Evolutionary conservation across 1,139 yeast species (phyloP), one percentile per base, ranked within the genome.

Genomic region (Scheffersomyces titani): DNA sequence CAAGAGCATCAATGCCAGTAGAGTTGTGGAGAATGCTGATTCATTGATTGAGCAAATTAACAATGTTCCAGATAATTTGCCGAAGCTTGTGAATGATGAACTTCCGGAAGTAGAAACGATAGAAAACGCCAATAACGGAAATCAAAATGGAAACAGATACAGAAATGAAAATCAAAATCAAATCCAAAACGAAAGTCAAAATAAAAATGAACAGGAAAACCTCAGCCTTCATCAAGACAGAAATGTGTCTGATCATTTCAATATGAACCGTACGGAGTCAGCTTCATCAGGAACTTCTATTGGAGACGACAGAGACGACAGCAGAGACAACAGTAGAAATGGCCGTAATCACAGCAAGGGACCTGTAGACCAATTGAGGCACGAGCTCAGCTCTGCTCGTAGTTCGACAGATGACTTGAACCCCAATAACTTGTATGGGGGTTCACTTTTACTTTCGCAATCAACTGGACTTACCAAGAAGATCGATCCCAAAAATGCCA

Each of bases 401-500:
- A 70, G 72, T 55, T 73, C 78, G 0, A 63, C 70, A 1, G 78
- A 73, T 18, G 78, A 75, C 47, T 65, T 74, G 9, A 64, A 62
- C 19, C 63, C 73, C 3, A 70, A 68, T 51, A 77, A 77, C 59
- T 56, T 78, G 53, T 80, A 79, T 58, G 82, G 83, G 1, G 83
- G 82, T 1, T 78, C 82, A 5, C 62, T 80, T 45, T 69, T 78
- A 51, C 64, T 80, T 13, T 79, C 83, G 0, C 84, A 80, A 59
- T 77, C 82, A 1, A 80, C 84, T 0, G 84, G 84, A 1, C 63
- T 78, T 55, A 73, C 76, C 3, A 71, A 73, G 52, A 78, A 79
- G 59, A 64, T 80, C 3, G 77, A 75, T 52, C 67, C 69, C 19
- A 64, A 65, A 48, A 53, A 55, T 5, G 57, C 57, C 19, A 54